Base-by-base conservation (phyloP, 129 eudicot genomes). In the Tanacetum coccineum region DNA sequence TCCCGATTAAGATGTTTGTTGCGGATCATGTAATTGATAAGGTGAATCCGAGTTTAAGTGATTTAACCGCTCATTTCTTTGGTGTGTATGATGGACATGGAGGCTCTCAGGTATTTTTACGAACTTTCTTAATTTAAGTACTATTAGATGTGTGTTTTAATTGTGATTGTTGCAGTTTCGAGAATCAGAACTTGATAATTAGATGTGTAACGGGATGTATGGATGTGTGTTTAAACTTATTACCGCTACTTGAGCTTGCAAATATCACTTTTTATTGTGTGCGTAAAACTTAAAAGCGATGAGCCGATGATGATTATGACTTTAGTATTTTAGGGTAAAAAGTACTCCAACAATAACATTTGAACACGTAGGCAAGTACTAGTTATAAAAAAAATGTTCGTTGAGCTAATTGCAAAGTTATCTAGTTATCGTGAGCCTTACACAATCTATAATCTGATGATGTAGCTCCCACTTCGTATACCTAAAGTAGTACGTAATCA, bases 81-180 rank as follows among this genome's bases (percentile, higher is more conserved):
- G 96, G 95, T n/a, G 96, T 89, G 14, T 89, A 86, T 78, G 96
- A 89, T 76, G 96, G 96, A 28, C 96, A 89, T 84, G 96, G 96
- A 77, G 96, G 96, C 51, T 76, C 78, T 74, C 94, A 89, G 96
- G 96, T 89, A 79, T 52, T 25, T 62, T 66, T 25, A 67, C 7
- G 20, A 68, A 30, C 3, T 42, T 19, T 57, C 2, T n/a, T 55
- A 14, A 48, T 6, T 48, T 12, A 25, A 40, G 0, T 39, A 40
- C 25, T 9, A 3, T 9, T 11, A 62, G 22, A 39, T 17, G 2
- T 11, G 52, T 19, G 32, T 40, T 11, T 39, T 39, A 15, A 4
- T 62, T n/a, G 25, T 66, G 44, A 49, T 26, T 48, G 36, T n/a
- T 49, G 44, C 40, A 2, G 22, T 11, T 44, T 63, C 49, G 18